Evolutionary conservation across 1,284 basidiomycete species (phyloP).

Genomic region (Pholiota adiposa): DNA sequence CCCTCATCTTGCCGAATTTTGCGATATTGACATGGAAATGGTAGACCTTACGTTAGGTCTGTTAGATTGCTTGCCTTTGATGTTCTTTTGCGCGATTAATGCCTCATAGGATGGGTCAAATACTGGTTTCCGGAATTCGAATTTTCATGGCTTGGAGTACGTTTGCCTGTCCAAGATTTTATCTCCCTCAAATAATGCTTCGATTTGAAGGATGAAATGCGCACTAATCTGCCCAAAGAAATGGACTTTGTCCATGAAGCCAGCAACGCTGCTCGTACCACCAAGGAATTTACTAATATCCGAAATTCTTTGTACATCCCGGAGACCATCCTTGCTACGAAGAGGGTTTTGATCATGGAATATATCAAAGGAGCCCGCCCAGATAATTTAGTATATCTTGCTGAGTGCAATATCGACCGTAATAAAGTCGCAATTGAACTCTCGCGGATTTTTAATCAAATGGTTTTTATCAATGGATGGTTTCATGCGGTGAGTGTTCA

Average conservation of each 20-base stretch:
- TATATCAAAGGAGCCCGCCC: conserved; percentile 89
- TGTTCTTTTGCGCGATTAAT: background rate
- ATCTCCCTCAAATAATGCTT: conserved; percentile 1
- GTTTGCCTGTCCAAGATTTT: conserved; percentile 18
- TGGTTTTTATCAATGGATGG: conserved; percentile 97
- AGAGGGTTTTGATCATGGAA: conserved; percentile 94
- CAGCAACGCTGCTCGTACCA: conserved; percentile 77
- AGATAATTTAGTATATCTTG: conserved; percentile 88
- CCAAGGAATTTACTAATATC: conserved; percentile 74
- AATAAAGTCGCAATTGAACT: conserved; percentile 93
- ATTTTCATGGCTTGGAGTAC: conserved; percentile 86
- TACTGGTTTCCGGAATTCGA: conserved; percentile 90
- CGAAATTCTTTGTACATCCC: conserved; percentile 92
- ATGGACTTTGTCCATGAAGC: conserved; percentile 96
- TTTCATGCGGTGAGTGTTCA: conserved; percentile 73
- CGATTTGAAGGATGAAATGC: conserved; percentile 77
- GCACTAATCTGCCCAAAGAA: conserved; percentile 91
- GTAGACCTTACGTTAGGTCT: conserved; percentile 81
- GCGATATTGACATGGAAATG: conserved; percentile 82
- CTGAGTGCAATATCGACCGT: conserved; percentile 86
- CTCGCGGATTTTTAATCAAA: conserved; percentile 89
- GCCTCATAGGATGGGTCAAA: conserved; percentile 77
- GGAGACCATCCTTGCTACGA: conserved; percentile 81
- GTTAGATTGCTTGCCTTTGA: conserved; percentile 16
- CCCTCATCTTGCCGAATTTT: conserved; percentile 93